Conservation (phyloP, 805 yeast genomes). For the Candida patagonica region DNA sequence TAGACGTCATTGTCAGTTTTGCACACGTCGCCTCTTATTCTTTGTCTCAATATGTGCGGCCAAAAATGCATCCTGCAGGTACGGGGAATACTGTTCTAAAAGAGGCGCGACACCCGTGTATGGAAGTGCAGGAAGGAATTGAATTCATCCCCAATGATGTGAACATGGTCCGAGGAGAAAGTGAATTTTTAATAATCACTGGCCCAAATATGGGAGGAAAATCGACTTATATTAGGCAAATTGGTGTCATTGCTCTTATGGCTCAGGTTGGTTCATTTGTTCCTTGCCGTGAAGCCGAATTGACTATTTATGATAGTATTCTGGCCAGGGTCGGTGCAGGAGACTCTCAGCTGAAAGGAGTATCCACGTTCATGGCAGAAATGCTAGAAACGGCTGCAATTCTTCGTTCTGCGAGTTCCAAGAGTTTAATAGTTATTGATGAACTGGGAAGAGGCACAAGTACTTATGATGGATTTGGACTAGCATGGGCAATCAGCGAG, state of each 20-base stretch:
- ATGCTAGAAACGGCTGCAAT: conserved; percentile 92
- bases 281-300: conserved; percentile 69
- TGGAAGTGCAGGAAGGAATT: conserved; percentile 86
- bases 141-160: conserved; percentile 90
- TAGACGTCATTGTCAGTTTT: conserved; percentile 80
- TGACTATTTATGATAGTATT: conserved; percentile 82
- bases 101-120: conserved; percentile 90
- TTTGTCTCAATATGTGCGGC: conserved; percentile 71
- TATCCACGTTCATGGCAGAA: conserved; percentile 94
- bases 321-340: conserved; percentile 98
- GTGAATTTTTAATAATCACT: conserved; percentile 76
- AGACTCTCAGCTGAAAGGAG: conserved; percentile 93
- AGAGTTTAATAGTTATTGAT: conserved; percentile 81
- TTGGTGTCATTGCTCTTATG: conserved; percentile 79
- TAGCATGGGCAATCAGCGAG: conserved; percentile 95
- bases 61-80: conserved; percentile 52
- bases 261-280: conserved; percentile 86
- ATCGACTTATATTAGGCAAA: conserved; percentile 83
- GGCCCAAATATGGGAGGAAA: conserved; percentile 99
- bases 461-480: conserved; percentile 94
- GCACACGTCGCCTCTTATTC: conserved; percentile 80
- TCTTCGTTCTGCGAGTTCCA: conserved; percentile 63
- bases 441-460: conserved; percentile 93
- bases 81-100: conserved; percentile 38
- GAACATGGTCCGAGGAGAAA: conserved; percentile 42